Evolutionary conservation across 2,329 filamentous ascomycete species (phyloP), one percentile per base, ranked within the genome.

Genomic region (Ceratocystis ficicola): DNA sequence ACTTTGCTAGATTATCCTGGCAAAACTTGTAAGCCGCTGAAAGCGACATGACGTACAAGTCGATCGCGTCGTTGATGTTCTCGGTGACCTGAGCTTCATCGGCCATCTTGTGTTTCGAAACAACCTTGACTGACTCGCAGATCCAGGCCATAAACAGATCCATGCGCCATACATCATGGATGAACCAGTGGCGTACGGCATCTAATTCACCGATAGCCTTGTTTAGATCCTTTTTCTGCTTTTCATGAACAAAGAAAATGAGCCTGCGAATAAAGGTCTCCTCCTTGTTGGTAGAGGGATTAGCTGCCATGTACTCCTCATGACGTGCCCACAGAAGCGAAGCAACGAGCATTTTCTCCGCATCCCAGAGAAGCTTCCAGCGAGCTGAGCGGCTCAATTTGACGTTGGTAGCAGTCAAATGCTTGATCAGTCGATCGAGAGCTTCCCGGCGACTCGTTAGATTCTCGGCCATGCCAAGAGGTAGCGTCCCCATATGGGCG

Each of bases 281-380:
- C 48, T 67, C 66, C 71, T 87, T 85, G 52, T 84, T 80, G 46
- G 83, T 82, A 20, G 80, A 78, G 15, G 83, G 78, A 8, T 83
- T 82, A 63, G 79, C 79, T 63, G 82, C 79, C 6, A 86, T 80
- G 63, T 87, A 86, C 6, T 79, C 77, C 72, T 96, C 89, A 71
- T 95, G 90, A 64, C 84, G 80, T 68, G 85, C 86, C 91, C 93
- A 97, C 46, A 97, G 80, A 59, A 85, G 80, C 68, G 83, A 81
- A 20, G 90, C 90, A 44, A 91, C 89, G 55, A 87, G 85, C 76
- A 97, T 82, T 75, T 92, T 96, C 74, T 99, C 94, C 0, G 93
- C 93, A 71, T 93, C 86, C 80, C 86, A 89, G n/a, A 99, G 78
- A 41, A 99, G 76, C 69, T 82, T 81, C 91, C 92, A 97, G 70